Conservation (phyloP, 1,139 yeast species). For the Candida tropicalis region DNA sequence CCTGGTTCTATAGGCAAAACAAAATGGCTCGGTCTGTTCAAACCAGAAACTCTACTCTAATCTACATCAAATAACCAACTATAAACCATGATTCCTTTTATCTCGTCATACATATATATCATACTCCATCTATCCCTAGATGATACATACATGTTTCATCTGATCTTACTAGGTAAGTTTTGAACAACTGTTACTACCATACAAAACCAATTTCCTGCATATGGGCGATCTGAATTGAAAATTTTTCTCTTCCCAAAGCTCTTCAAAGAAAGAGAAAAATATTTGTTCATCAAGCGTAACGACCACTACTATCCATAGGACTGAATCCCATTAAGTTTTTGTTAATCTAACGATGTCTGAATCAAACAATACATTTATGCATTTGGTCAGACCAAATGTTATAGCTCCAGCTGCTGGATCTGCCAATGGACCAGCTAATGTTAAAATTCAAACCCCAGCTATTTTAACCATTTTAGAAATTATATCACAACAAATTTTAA, state of each 20-base stretch:
- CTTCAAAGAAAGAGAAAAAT: neutral
- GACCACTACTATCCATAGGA: too few species aligned
- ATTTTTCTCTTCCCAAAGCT: slow-evolving; percentile 1
- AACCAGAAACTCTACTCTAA: too few species aligned
- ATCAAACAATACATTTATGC: slow-evolving; percentile 38
- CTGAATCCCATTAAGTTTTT: too few species aligned
- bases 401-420: slow-evolving; percentile 53
- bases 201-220: neutral
- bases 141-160: too few species aligned
- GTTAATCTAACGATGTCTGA: slow-evolving; percentile 10
- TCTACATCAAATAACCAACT: too few species aligned
- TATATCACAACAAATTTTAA: slow-evolving; percentile 46
- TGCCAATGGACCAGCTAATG: slow-evolving; percentile 51
- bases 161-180: too few species aligned
- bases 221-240: neutral
- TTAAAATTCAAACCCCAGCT: slow-evolving; percentile 68
- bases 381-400: slow-evolving; percentile 63
- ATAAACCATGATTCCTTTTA: too few species aligned
- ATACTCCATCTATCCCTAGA: too few species aligned
- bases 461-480: slow-evolving; percentile 66
- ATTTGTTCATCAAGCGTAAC: neutral
- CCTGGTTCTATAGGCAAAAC: too few species aligned
- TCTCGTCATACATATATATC: too few species aligned
- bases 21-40: too few species aligned
- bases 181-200: neutral